Conservation (phyloP, 495 filamentous ascomycete species). For the Lophiostoma macrostomum region DNA sequence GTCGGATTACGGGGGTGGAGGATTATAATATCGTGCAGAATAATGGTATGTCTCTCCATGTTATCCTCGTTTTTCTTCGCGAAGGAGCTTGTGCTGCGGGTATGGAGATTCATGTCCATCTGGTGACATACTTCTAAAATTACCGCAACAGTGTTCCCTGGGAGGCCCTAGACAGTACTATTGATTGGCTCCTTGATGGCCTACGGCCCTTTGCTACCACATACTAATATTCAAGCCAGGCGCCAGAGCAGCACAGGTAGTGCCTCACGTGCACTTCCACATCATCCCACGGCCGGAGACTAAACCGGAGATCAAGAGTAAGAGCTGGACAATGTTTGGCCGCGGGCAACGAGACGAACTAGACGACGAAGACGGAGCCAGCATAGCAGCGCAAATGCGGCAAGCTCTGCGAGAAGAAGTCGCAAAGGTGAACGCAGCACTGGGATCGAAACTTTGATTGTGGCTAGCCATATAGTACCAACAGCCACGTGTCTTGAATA, state of each 20-base stretch:
- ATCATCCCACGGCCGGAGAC: constrained; percentile 69
- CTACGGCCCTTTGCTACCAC: not conserved
- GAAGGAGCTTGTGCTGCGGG: too few species aligned
- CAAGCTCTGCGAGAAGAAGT: constrained; percentile 56
- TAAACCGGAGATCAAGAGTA: constrained; percentile 48
- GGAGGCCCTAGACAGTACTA: too few species aligned
- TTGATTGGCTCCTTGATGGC: not conserved
- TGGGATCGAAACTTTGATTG: constrained; percentile 33
- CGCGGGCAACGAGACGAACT: constrained; percentile 75
- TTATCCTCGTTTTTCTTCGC: not conserved
- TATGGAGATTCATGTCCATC: too few species aligned
- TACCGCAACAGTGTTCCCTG: too few species aligned
- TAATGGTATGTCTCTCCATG: constrained; percentile 60
- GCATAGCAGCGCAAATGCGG: constrained; percentile 61
- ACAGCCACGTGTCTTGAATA: too few species aligned
- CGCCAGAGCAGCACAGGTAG: constrained; percentile 79
- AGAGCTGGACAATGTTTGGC: constrained; percentile 80
- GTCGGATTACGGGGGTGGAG: constrained; percentile 57
- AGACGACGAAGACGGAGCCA: constrained; percentile 77
- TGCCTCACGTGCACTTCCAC: constrained; percentile 90
- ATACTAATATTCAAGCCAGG: constrained; percentile 47
- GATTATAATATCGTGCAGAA: constrained; percentile 96
- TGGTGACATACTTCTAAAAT: too few species aligned
- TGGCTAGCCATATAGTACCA: too few species aligned
- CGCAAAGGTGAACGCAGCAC: constrained; percentile 46